phyloP scores from a whole-genome alignment of 73 alveolate genomes.

The Loxodes magnus region DNA sequence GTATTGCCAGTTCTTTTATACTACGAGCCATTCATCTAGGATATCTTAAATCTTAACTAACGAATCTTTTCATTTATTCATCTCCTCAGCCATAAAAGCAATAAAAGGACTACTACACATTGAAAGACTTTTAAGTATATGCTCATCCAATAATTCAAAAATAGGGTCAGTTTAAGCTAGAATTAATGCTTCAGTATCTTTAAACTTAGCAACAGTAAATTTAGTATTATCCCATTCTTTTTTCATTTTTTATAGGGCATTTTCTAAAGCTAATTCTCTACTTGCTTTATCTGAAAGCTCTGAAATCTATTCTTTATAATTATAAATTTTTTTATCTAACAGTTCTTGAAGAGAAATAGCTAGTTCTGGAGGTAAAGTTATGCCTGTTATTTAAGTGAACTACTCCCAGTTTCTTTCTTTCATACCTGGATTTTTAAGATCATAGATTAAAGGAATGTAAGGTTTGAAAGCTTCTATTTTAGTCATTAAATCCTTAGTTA shows the following conservation, averaged over 20 bases:
- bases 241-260: conserved; percentile 61
- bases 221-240: conserved; percentile 72
- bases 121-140: conserved; percentile 61
- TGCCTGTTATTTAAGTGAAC: conserved; percentile 30
- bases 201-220: conserved; percentile 49
- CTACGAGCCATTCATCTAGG: conserved; percentile 81
- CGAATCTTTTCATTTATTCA: conserved; percentile 55
- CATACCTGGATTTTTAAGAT: conserved; percentile 48
- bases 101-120: conserved; percentile 66
- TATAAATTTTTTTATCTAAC: conserved; percentile 46
- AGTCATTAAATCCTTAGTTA: conserved; percentile 22
- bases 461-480: conserved; percentile 59
- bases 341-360: conserved; percentile 22
- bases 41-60: conserved; percentile 68
- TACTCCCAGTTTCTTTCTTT: conserved; percentile 64
- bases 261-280: conserved; percentile 66
- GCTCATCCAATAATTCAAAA: conserved; percentile 71
- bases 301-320: conserved; percentile 54
- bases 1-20: conserved; percentile 72
- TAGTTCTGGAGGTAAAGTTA: conserved; percentile 16
- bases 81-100: conserved; percentile 63
- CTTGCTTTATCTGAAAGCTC: conserved; percentile 71
- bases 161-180: conserved; percentile 64
- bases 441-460: conserved; percentile 50
- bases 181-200: conserved; percentile 53